A percentile compares a stretch with the other conserved stretches of the same genome.
Conservation (phyloP, 2,329 filamentous ascomycete genomes). For the Neofusicoccum parvum region DNA sequence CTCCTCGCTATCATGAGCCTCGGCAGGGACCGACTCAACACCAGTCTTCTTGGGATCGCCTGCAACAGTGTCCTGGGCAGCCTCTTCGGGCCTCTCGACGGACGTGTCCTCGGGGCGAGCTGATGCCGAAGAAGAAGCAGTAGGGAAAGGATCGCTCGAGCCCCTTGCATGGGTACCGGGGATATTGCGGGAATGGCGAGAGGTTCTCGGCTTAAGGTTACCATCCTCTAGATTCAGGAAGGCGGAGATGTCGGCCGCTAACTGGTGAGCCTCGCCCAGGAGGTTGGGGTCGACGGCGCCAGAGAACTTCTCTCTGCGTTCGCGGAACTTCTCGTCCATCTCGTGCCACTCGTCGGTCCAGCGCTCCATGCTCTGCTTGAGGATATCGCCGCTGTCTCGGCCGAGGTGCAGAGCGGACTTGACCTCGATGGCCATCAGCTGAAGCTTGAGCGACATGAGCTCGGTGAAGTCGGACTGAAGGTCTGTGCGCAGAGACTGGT, state of each 20-base stretch:
- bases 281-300: not conserved
- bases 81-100: not conserved
- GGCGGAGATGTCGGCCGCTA: conserved; percentile 14
- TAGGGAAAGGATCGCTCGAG: not conserved
- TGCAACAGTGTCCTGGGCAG: not conserved
- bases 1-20: not conserved
- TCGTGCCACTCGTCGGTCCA: conserved; percentile 19
- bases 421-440: conserved; percentile 39
- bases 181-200: not conserved
- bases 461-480: conserved; percentile 43
- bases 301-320: conserved; percentile 12
- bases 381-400: not conserved
- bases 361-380: conserved; percentile 14
- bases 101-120: not conserved
- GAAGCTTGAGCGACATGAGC: conserved; percentile 42
- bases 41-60: not conserved
- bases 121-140: not conserved
- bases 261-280: conserved; percentile 8
- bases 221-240: conserved; percentile 8
- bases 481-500: conserved; percentile 39
- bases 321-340: conserved; percentile 14
- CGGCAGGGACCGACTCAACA: not conserved
- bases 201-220: not conserved
- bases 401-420: conserved; percentile 8
- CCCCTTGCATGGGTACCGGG: not conserved